Conservation (phyloP, 768 basidiomycete genomes). For the Phanerochaete carnosa region DNA sequence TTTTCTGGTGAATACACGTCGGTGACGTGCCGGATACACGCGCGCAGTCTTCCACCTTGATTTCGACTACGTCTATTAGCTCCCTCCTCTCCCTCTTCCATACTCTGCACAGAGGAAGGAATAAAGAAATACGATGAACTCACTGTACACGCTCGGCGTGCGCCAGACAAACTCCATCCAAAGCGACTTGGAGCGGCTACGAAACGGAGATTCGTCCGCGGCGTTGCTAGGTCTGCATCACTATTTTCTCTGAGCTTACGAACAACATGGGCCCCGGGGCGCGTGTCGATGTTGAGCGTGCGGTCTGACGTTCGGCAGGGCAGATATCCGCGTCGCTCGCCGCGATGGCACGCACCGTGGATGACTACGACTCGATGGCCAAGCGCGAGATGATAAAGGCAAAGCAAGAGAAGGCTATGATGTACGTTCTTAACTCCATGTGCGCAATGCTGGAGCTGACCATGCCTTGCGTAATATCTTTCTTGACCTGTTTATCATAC, state of each 20-base stretch:
- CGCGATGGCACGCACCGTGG: conserved; percentile 90
- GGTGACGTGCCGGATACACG: neutral
- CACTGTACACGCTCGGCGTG: conserved; percentile 89
- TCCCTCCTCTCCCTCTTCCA: neutral
- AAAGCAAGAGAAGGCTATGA: conserved; percentile 94
- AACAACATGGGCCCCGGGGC: neutral
- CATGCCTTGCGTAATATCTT: neutral
- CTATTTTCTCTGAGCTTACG: conserved; percentile 11
- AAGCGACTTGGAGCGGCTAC: conserved; percentile 80
- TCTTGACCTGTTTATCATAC: neutral
- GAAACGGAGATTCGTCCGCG: conserved; percentile 75
- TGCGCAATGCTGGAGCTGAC: neutral
- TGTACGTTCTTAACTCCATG: conserved; percentile 43
- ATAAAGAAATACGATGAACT: conserved; percentile 65
- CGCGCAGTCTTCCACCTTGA: neutral
- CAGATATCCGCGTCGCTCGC: conserved; percentile 98
- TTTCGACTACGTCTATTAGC: neutral
- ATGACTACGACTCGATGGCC: conserved; percentile 97
- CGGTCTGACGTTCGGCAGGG: conserved; percentile 48
- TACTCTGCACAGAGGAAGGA: neutral
- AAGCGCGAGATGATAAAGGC: conserved; percentile 94
- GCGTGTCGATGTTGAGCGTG: neutral
- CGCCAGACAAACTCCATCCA: conserved; percentile 88
- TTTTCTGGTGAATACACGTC: neutral
- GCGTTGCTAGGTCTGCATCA: conserved; percentile 73